phyloP scores from a whole-genome alignment of 169 alveolate species.

The Eimeria falciformis region DNA sequence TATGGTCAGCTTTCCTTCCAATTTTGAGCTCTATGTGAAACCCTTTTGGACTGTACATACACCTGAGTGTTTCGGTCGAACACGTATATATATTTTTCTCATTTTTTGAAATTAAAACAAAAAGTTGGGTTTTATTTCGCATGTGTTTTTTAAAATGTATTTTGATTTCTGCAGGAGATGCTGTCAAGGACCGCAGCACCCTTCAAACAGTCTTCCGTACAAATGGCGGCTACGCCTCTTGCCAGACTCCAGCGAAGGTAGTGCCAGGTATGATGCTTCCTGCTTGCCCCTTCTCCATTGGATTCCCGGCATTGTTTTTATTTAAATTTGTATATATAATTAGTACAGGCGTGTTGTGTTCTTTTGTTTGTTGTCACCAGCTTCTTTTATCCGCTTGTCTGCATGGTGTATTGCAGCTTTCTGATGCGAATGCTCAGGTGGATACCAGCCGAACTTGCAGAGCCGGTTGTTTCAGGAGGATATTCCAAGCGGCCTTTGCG shows the following conservation, averaged over 20 bases:
- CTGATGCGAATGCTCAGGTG: no score
- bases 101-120: neutral
- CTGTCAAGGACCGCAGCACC: slow-evolving; percentile 57
- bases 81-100: neutral
- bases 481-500: slow-evolving; percentile 75
- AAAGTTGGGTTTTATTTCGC: no score
- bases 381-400: neutral
- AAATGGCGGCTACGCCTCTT: slow-evolving; percentile 70
- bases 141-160: neutral
- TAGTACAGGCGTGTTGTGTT: neutral
- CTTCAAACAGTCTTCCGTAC: slow-evolving; percentile 29
- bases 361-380: neutral
- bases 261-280: slow-evolving; percentile 60
- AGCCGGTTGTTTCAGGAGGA: slow-evolving; percentile 70
- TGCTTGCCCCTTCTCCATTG: no score
- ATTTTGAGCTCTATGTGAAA: neutral
- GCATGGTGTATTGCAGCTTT: no score
- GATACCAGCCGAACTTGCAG: slow-evolving; percentile 51
- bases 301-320: neutral
- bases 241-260: slow-evolving; percentile 62
- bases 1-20: slow-evolving; percentile 36
- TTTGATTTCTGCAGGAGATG: slow-evolving; percentile 4
- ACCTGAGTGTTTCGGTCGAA: neutral
- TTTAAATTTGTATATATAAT: neutral
- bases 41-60: neutral